Base-by-base conservation (phyloP, 139 green algal genomes). In the Chlorella sp. region DNA sequence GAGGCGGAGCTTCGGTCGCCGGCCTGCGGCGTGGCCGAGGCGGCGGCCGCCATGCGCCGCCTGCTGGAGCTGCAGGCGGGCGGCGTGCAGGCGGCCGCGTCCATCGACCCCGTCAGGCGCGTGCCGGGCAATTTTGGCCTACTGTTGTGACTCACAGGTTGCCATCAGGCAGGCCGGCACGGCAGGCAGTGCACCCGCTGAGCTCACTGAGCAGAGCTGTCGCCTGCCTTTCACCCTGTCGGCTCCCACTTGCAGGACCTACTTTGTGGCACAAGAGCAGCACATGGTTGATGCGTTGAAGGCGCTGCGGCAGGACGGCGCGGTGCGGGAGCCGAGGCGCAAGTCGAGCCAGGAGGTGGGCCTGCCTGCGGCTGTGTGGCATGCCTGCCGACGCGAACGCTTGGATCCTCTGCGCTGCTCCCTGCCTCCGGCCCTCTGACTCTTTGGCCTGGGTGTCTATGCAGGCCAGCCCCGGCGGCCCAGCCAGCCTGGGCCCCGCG, bases 31-130 rank as follows among this genome's bases (percentile, higher is more conserved):
- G 56, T 76, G 0, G 31, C 9, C 2, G 71, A 84, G 36, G 78
- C 70, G 1, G 33, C 51, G 12, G 81, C 79, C 6, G 64, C 76
- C 23, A 73, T 84, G 23, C 68, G 67, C 19, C 70, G 80, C 19
- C 51, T 89, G 29, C 67, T 87, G 74, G 42, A 81, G 69, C 74
- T 91, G 43, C 74, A 81, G 59, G 83, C 79, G 25, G 83, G 84
- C 23, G 81, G 86, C 4, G 77, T 84, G 29, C 36, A 63, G 19
- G 79, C 69, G 41, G 77, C 67, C 11, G 40, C 77, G 41, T 53
- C 51, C 33, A 42, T 79, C 33, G 79, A 90, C 46, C 86, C 86
- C 2, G 43, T 86, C 25, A 53, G 41, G 43, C 12, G 11, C 9
- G 64, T 4, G 64, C 41, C 11, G 2, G 2, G 1, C 0, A 1